Evolutionary conservation across 164 flowering plant species (phyloP).

Genomic region (Kalanchoe fedtschenkoi): DNA sequence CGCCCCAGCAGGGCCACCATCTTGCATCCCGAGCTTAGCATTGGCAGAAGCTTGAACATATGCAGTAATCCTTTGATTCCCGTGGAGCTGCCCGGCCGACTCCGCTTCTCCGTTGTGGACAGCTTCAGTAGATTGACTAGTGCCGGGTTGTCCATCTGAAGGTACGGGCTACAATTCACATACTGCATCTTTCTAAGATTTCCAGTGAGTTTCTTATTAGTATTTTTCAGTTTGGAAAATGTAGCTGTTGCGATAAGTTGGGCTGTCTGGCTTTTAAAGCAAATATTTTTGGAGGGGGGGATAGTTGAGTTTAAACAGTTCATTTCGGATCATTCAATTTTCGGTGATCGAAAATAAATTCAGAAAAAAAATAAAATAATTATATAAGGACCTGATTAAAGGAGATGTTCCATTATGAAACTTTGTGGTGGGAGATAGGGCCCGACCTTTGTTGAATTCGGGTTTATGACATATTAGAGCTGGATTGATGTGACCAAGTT

Average conservation of each 20-base stretch:
- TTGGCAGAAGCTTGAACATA: conserved; percentile 78
- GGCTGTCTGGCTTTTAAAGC: background rate
- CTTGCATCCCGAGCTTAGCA: conserved; percentile 71
- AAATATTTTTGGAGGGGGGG: background rate
- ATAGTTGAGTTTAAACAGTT: background rate
- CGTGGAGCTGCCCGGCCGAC: conserved; percentile 14
- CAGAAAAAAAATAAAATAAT: too few relatives aligned
- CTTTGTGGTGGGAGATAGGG: background rate
- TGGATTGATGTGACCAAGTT: conserved; percentile 8
- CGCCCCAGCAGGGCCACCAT: conserved; percentile 65
- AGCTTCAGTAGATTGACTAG: conserved; percentile 41
- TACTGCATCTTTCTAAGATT: conserved; percentile 17
- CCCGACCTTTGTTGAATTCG: background rate
- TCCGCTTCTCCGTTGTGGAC: conserved; percentile 22
- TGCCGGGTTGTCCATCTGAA: conserved; percentile 49
- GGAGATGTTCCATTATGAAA: background rate
- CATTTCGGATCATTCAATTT: background rate
- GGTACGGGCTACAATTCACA: conserved; percentile 28
- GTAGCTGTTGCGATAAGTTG: background rate
- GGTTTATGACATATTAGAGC: background rate
- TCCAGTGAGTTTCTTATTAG: background rate
- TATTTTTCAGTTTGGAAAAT: background rate
- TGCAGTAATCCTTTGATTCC: conserved; percentile 30
- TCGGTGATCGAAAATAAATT: background rate
- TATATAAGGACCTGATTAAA: background rate